These are phyloP conservation scores for Microbotryomycetes sp. DNA, from an alignment of 1,284 basidiomycete genomes.

Conservation along the genomic window DNA sequence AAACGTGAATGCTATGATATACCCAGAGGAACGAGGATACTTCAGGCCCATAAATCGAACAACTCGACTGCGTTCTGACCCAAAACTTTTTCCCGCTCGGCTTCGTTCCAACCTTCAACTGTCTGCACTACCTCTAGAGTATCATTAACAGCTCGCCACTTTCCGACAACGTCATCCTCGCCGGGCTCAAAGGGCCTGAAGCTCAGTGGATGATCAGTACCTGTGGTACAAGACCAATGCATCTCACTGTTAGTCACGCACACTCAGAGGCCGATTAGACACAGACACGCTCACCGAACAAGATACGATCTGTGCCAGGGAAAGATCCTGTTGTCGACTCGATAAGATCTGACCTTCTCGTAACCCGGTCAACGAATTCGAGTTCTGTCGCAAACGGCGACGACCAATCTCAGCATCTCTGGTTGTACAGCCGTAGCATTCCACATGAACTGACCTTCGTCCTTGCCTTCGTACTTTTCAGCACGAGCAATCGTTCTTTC, in stretches of 20 bases:
- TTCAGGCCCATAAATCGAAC: constrained; percentile 43
- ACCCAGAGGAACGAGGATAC: too few relatives aligned
- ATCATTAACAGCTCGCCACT: constrained; percentile 74
- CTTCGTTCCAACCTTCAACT: constrained; percentile 57
- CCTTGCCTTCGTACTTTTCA: constrained; percentile 46
- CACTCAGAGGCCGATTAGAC: neutral
- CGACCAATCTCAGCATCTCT: neutral
- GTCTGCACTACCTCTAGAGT: constrained; percentile 69
- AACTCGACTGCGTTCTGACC: constrained; percentile 64
- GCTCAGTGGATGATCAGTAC: constrained; percentile 84
- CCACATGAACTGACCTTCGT: constrained; percentile 14
- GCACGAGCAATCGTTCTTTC: constrained; percentile 62
- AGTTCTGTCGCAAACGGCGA: constrained; percentile 15
- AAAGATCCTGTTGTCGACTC: constrained; percentile 15
- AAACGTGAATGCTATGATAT: too few relatives aligned
- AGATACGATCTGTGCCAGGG: constrained; percentile 53
- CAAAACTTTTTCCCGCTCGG: constrained; percentile 58
- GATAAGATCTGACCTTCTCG: constrained; percentile 13
- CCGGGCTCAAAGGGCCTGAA: constrained; percentile 63
- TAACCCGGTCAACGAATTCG: constrained; percentile 20
- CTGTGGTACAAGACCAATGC: neutral
- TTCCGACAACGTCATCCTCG: too few relatives aligned
- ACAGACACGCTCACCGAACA: constrained; percentile 50
- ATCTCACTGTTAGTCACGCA: neutral
- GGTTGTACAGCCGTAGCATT: neutral